Percentiles rank a stretch among this genome's conserved stretches.
Evolutionary conservation across 371 early-diverging fungal genomes (phyloP).

Genomic region (Funneliformis caledonium): DNA sequence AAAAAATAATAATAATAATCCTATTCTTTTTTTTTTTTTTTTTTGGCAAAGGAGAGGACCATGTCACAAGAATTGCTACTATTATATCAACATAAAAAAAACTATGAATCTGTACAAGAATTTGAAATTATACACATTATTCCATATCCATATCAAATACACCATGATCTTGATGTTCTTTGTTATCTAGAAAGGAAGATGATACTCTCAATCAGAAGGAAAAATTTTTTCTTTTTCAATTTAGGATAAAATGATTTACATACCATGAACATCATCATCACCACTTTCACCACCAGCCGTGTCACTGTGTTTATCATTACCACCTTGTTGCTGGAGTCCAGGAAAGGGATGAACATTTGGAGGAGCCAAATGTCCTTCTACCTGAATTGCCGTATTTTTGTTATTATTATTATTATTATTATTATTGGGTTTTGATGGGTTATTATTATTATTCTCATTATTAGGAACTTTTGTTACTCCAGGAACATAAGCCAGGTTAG

Average conservation of each 20-base stretch:
- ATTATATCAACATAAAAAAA: too few relatives aligned
- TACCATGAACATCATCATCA: conserved; percentile 28
- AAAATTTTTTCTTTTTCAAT: background rate
- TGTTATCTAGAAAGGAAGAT: conserved; percentile 17
- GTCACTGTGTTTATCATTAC: background rate
- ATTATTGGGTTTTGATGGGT: conserved; percentile 32
- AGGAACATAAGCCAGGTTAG: conserved; percentile 63
- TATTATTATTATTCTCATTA: conserved; percentile 44
- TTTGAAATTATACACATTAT: conserved; percentile 3
- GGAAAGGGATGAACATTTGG: conserved; percentile 43
- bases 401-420: background rate
- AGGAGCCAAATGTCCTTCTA: conserved; percentile 34
- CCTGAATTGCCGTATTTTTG: background rate
- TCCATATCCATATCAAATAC: conserved; percentile 45
- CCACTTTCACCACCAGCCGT: conserved; percentile 14
- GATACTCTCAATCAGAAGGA: background rate
- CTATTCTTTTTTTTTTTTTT: too few relatives aligned
- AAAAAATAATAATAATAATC: too few relatives aligned
- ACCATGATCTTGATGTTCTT: conserved; percentile 30
- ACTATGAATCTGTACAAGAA: too few relatives aligned
- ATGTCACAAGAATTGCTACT: too few relatives aligned
- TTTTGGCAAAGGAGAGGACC: too few relatives aligned
- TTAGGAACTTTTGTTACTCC: conserved; percentile 57
- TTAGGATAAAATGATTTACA: background rate
- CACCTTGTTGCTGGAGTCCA: conserved; percentile 44